Conservation (phyloP, 129 eudicot species). For the Flaveria sonorensis region DNA sequence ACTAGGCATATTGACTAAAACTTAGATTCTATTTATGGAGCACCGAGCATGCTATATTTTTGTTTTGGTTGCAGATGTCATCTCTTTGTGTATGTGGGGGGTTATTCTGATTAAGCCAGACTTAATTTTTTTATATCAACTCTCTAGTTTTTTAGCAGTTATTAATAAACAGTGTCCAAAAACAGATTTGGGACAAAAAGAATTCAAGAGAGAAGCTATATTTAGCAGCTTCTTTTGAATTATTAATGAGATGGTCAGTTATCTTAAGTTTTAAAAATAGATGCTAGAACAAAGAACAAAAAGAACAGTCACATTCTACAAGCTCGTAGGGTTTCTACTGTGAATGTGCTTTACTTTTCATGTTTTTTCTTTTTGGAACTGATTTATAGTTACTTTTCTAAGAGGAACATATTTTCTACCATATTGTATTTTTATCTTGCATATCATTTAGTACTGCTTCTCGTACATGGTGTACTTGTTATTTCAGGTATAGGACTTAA, state of each 20-base stretch:
- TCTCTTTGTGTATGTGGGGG: not conserved
- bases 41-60: no score
- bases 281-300: not conserved
- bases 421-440: not conserved
- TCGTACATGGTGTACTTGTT: not conserved
- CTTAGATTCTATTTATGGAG: no score
- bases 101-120: not conserved
- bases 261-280: not conserved
- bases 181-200: no score
- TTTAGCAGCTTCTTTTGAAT: not conserved
- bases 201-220: no score
- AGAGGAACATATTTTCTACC: conserved; percentile 22
- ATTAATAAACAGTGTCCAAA: not conserved
- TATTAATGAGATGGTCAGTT: not conserved
- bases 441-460: not conserved
- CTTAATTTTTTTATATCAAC: no score
- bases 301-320: not conserved
- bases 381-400: no score
- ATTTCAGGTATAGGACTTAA: conserved; percentile 62
- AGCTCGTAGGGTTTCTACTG: conserved; percentile 12
- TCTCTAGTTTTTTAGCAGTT: not conserved
- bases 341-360: conserved; percentile 48
- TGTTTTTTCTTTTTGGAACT: no score
- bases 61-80: no score
- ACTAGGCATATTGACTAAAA: no score